Evolutionary conservation across 345 rosid species (phyloP), one percentile per base, ranked within the genome.

Genomic region (Carallia pectinifolia): DNA sequence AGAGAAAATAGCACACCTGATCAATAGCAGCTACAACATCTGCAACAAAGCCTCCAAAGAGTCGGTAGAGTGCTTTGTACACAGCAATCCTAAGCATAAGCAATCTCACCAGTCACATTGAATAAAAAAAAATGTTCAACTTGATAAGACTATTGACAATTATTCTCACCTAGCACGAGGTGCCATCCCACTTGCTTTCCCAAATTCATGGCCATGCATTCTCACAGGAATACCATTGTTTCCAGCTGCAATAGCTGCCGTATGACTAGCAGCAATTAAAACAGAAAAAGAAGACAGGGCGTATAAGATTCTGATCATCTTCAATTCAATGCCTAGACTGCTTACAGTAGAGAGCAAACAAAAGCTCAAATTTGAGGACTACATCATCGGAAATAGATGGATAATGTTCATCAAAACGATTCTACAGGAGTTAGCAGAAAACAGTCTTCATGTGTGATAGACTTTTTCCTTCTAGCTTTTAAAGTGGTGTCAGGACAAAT

Each of bases 161-260:
- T 69, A 67, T 66, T 65, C 70, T 27, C 80, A 92, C 99, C 99
- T 89, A 55, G 99, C 97, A 75, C 99, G 96, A 58, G 99, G 99
- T 79, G 99, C 99, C 99, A 95, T 95, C 53, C 99, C 99, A 29
- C 99, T 95, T n/a, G 99, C 99, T 88, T 85, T 95, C 52, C 99
- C 99, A 81, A 92, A 95, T 73, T 95, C 99, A 85, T 95, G 84
- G 69, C 99, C 99, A 27, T 85, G 84, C 81, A 90, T 72, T 82
- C 89, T 90, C 82, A 95, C 97, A 6, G 97, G 96, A 72, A 95
- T 89, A 64, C 99, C 99, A 82, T 95, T 95, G 73, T 92, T 92
- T 72, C 99, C 99, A 40, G 99, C 99, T 56, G 99, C 99, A 71
- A 95, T 95, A 63, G 98, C 91, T 71, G 99, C 99, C 56, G 96